A percentile compares a stretch with the other conserved stretches of the same genome.
Conservation (phyloP, 208 protist species). For the Wallacemonas rigidus region DNA sequence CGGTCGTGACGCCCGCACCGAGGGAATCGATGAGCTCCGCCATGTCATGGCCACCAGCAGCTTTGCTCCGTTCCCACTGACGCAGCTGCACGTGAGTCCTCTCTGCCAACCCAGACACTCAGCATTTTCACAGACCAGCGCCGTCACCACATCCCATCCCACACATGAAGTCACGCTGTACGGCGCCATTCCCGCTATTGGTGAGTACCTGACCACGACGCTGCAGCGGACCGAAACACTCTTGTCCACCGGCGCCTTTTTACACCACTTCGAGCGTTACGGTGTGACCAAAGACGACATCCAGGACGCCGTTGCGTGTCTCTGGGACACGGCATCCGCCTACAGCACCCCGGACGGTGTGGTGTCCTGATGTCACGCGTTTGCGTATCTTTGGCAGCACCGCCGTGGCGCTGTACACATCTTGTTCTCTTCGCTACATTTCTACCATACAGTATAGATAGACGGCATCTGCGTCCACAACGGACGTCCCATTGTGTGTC, state of each 20-base stretch:
- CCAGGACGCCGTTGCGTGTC: conserved; percentile 34
- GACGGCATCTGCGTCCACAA: too few species aligned
- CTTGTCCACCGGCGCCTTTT: conserved; percentile 57
- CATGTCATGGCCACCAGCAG: conserved; percentile 31
- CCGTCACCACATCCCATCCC: neutral
- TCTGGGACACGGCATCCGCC: conserved; percentile 64
- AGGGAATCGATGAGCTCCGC: conserved; percentile 58
- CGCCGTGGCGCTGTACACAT: too few species aligned
- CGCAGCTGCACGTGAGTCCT: conserved; percentile 44
- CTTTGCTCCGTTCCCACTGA: conserved; percentile 32
- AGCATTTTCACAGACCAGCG: too few species aligned
- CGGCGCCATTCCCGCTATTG: conserved; percentile 50
- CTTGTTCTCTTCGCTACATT: too few species aligned
- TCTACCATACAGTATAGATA: too few species aligned
- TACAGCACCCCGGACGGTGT: conserved; percentile 23
- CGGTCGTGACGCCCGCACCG: conserved; percentile 29
- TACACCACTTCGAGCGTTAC: conserved; percentile 75
- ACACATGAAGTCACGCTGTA: conserved; percentile 53
- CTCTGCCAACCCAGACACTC: neutral
- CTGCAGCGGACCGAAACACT: conserved; percentile 47
- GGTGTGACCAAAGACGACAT: conserved; percentile 56
- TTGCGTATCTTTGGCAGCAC: too few species aligned
- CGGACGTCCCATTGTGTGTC: too few species aligned
- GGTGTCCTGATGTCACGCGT: too few species aligned
- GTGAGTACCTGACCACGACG: conserved; percentile 29